Base-by-base conservation (phyloP, 2,329 filamentous ascomycete genomes). In the Penicillium freii region DNA sequence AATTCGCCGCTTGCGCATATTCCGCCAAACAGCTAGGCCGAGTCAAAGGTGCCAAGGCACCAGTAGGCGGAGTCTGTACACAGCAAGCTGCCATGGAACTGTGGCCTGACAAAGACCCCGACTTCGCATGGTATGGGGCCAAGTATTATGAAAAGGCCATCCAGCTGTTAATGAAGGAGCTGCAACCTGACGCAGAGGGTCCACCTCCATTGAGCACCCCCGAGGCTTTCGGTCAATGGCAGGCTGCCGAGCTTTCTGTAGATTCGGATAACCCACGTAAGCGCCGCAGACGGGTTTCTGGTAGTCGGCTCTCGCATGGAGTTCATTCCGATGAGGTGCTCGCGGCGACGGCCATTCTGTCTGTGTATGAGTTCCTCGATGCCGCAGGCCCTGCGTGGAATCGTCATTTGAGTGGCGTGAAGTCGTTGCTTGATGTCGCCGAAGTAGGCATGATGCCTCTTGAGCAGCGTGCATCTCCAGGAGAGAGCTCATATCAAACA, bases 351-450 rank as follows among this genome's bases (percentile, higher is more conserved):
- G 85, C 86, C 0, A 87, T 89, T 15, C 71, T 89, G 1, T 88
- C 85, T 57, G 83, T 86, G 0, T 88, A 88, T 66, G 86, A 89
- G 61, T 84, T 88, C 57, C 75, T 88, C n/a, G 85, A 88, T 68
- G 83, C 84, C 1, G 86, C 84, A 0, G 83, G 82, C 2, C 78
- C 80, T 0, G 85, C 85, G 21, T 89, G 85, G 85, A 80, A 82
- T 63, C 70, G 84, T 4, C 87, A 89, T 73, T 73, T 89, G 6
- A 87, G 84, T 62, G 86, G 85, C 0, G 82, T 87, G 0, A 87
- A 87, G 61, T 83, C 84, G 0, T 75, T 88, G 21, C 79, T 87
- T 52, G 83, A 78, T 64, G 71, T 77, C 29, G 73, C 74, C 13
- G 73, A 77, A 57, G 70, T 75, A 27, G 74, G 74, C 1, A 75